Evolutionary conservation across 1,284 basidiomycete species (phyloP), one percentile per base, ranked within the genome.

Genomic region (Hymenochaete sp.): DNA sequence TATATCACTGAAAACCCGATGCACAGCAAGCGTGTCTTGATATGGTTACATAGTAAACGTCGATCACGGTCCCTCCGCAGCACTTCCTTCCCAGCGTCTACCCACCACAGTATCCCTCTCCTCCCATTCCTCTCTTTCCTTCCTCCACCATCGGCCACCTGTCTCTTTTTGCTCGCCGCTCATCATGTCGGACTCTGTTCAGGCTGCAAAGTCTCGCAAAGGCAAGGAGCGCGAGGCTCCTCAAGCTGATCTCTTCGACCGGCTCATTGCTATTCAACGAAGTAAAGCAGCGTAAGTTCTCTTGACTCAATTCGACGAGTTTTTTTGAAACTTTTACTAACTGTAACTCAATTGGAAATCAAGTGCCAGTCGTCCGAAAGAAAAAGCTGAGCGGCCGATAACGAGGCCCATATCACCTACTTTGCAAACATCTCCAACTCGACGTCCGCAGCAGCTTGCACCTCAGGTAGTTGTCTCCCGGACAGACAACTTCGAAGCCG

Each of bases 231-330:
- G 62, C 32, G 66, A 70, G 28, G 47, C 55, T 38, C 54, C 52
- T 44, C 59, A 68, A 4, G 67, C 79, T 0, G 80, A 86, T 62
- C 59, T 88, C 32, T 80, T 77, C 32, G 75, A 83, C 58, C 72
- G 70, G 51, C 66, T 87, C 31, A 69, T 78, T 49, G 77, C 78
- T 4, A 61, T 80, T n/a, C 74, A 77, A 56, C 69, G 83, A 39
- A 73, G 67, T 52, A 77, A 73, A 39, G 80, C 80, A 41, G 66
- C 64, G 82, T 84, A 49, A 42, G 74, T 51, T 35, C 11, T 36
- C 18, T 22, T n/a, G n/a, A n/a, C n/a, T n/a, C 24, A 22, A 18
- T 35, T 27, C 26, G 38, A 21, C 36, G 24, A 25, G n/a, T 32
- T 70, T 4, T 53, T 29, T 14, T 35, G 19, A 31, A 38, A 39